Evolutionary conservation across 2,329 filamentous ascomycete species (phyloP).

Genomic region (Nemania serpens): DNA sequence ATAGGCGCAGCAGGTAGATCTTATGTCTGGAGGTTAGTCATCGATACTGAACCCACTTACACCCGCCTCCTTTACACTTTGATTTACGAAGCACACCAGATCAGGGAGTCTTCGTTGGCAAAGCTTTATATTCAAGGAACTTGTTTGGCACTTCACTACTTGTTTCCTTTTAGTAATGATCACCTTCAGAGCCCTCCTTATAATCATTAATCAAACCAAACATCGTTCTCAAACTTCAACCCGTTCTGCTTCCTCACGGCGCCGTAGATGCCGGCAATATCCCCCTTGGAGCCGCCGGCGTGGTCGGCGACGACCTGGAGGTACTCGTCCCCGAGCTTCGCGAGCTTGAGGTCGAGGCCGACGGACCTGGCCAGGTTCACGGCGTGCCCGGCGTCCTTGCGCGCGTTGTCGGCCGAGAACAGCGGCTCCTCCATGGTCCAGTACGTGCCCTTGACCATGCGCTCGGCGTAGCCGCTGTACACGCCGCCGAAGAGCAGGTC

Average conservation of each 20-base stretch:
- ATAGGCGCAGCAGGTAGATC: too few species aligned
- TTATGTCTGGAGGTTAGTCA: too few species aligned
- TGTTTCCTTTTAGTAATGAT: too few species aligned
- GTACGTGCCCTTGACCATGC: slow-evolving; percentile 79
- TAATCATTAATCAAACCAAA: slow-evolving; percentile 13
- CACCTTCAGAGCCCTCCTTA: too few species aligned
- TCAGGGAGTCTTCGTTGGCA: background rate
- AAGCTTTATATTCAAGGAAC: too few species aligned
- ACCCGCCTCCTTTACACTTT: too few species aligned
- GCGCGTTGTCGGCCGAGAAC: slow-evolving; percentile 79
- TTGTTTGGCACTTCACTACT: too few species aligned
- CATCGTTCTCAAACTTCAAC: slow-evolving; percentile 71
- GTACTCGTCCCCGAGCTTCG: slow-evolving; percentile 71
- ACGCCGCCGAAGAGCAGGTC: slow-evolving; percentile 76
- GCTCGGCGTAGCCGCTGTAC: slow-evolving; percentile 73
- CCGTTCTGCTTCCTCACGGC: slow-evolving; percentile 75
- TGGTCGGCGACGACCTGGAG: slow-evolving; percentile 71
- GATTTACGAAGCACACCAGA: background rate
- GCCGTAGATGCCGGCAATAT: slow-evolving; percentile 84
- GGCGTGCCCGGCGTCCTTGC: slow-evolving; percentile 82
- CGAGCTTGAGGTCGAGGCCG: slow-evolving; percentile 66
- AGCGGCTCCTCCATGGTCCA: slow-evolving; percentile 76
- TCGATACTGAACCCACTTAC: too few species aligned
- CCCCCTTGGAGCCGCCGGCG: slow-evolving; percentile 67
- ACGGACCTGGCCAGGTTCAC: slow-evolving; percentile 65